Evolutionary conservation across 108 stramenopile species (phyloP).

Genomic region (Cyclotella atomus): DNA sequence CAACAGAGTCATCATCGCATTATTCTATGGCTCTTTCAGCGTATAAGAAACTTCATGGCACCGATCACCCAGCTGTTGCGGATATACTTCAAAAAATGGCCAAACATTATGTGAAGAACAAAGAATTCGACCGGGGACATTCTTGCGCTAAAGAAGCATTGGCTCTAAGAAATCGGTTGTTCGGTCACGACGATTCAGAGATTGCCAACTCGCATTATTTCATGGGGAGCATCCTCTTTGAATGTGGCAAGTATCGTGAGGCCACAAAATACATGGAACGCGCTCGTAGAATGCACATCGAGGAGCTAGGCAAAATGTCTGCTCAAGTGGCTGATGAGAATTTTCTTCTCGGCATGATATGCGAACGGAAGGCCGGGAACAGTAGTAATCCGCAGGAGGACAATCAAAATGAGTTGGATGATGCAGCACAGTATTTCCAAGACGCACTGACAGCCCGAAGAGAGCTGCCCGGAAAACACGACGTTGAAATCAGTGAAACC

Average conservation of each 20-base stretch:
- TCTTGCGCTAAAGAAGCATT: constrained; percentile 51
- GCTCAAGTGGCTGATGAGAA: constrained; percentile 36
- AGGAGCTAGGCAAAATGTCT: constrained; percentile 19
- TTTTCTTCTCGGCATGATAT: constrained; percentile 39
- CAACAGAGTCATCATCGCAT: constrained; percentile 31
- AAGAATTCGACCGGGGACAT: constrained; percentile 50
- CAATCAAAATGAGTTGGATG: constrained; percentile 26
- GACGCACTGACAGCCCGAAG: constrained; percentile 31
- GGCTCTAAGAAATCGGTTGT: constrained; percentile 26
- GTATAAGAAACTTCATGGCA: constrained; percentile 50
- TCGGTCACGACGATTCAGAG: constrained; percentile 30
- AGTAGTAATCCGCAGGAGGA: constrained; percentile 10
- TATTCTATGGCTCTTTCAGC: constrained; percentile 43
- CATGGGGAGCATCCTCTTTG: constrained; percentile 47
- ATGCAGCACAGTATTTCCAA: constrained; percentile 35
- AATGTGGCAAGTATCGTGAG: constrained; percentile 42
- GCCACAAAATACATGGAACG: constrained; percentile 40
- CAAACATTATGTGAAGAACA: constrained; percentile 36
- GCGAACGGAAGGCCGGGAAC: constrained; percentile 13
- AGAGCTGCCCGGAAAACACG: constrained; percentile 27
- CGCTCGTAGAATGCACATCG: constrained; percentile 29
- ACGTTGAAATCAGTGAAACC: constrained; percentile 28
- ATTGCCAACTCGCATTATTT: constrained; percentile 50
- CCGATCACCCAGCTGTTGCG: constrained; percentile 39
- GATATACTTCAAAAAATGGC: constrained; percentile 42